A percentile compares a stretch with the other conserved stretches of the same genome.
These are phyloP conservation scores for Tolypocladium tropicale DNA, from an alignment of 2,329 filamentous ascomycete genomes.

Conservation along the genomic window DNA sequence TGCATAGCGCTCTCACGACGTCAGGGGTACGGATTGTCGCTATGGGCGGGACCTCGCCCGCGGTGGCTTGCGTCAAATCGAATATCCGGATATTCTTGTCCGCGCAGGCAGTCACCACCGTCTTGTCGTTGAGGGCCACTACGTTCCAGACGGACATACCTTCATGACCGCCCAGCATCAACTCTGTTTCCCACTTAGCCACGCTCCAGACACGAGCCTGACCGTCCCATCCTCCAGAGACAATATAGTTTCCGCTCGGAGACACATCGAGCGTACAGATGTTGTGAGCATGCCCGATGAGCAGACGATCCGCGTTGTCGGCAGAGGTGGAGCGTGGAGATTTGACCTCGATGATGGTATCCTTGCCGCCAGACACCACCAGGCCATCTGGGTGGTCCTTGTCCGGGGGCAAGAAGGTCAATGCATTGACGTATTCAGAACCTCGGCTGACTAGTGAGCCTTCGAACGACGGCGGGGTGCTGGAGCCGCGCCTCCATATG, in stretches of 20 bases:
- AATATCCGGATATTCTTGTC: constrained; percentile 86
- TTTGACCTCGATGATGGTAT: constrained; percentile 86
- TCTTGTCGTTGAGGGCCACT: constrained; percentile 67
- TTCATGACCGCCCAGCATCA: constrained; percentile 64
- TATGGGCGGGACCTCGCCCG: constrained; percentile 38
- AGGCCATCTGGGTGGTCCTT: constrained; percentile 64
- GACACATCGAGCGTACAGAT: constrained; percentile 79
- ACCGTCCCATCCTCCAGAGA: constrained; percentile 91
- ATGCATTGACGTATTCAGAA: constrained; percentile 76
- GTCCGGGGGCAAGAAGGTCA: constrained; percentile 66
- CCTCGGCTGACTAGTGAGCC: constrained; percentile 70
- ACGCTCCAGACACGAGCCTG: constrained; percentile 80
- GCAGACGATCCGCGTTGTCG: constrained; percentile 73
- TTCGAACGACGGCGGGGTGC: constrained; percentile 62
- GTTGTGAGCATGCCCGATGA: constrained; percentile 80
- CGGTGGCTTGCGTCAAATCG: constrained; percentile 53
- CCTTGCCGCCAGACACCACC: constrained; percentile 79
- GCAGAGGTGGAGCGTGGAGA: constrained; percentile 55
- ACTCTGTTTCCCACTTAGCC: constrained; percentile 72
- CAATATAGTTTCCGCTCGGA: constrained; percentile 59
- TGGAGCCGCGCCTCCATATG: constrained; percentile 63
- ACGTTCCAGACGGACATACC: constrained; percentile 82
- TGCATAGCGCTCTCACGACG: constrained; percentile 80
- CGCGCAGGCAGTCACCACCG: constrained; percentile 82
- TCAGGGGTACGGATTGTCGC: constrained; percentile 59